Evolutionary conservation across 805 yeast genomes (phyloP), one percentile per base, ranked within the genome.

Genomic region (Torulaspora franciscae): DNA sequence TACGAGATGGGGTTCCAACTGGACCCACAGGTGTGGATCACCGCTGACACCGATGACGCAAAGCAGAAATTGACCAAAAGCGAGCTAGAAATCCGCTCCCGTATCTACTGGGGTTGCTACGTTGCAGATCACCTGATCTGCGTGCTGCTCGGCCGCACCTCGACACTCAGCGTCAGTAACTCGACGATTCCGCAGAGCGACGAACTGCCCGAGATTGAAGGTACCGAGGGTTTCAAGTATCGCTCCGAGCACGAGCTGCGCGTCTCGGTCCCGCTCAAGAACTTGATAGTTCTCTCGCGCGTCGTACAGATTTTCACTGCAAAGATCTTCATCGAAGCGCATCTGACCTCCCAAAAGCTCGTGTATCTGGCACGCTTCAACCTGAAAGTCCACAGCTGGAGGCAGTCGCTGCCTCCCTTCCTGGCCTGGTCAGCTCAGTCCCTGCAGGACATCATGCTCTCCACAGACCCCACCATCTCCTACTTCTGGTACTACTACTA

Each of bases 91-190:
- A 77, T 80, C 43, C 68, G 83, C 46, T 72, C 79, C 40, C 65
- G 86, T 46, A 76, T 80, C 8, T 77, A 76, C 57, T 80, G 86
- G 86, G 85, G 85, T 3, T 73, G 80, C 40, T 80, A 75, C 58
- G 65, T 80, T 45, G 81, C 81, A 2, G 86, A 80, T 58, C 84
- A 79, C 56, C 76, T 80, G 52, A 76, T 80, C 28, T 75, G 82
- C 55, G 62, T 80, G 29, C 65, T 79, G 40, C 61, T 79, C 37
- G 86, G 86, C 3, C 63, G 84, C 41, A 82, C 83, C 0, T 73
- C 81, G 0, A 62, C 74, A 1, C 59, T 80, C 40, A 76, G 79
- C 54, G 68, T 75, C 40, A 69, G 74, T 35, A 81, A 80, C 50
- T 77, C 85, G 0, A 73, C 83, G 0, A 77, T 80, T 10, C 79